Evolutionary conservation across 306 rosid genomes (phyloP).

Genomic region (Prunus mira): DNA sequence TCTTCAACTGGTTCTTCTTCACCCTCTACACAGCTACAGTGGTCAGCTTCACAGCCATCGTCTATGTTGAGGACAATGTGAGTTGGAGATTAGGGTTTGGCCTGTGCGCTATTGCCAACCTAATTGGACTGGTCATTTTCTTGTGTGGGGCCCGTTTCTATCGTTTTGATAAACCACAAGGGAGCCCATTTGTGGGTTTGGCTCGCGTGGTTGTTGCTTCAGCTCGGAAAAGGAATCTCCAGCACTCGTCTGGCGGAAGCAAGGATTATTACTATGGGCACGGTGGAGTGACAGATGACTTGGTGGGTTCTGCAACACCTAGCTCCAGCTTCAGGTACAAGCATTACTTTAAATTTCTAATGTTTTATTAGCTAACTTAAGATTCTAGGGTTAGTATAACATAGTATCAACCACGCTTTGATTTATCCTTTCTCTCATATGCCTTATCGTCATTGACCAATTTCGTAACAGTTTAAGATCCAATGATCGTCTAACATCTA

Average conservation of each 20-base stretch:
- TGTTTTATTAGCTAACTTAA: no score
- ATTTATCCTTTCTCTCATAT: no score
- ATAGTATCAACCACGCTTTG: no score
- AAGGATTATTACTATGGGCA: slow-evolving; percentile 27
- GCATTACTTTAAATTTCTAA: background rate
- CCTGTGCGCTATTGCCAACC: slow-evolving; percentile 25
- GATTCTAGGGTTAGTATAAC: no score
- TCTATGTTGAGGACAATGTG: slow-evolving; percentile 43
- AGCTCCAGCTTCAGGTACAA: slow-evolving; percentile 44
- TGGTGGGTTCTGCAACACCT: slow-evolving; percentile 18
- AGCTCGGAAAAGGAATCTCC: slow-evolving; percentile 32
- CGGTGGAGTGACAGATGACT: slow-evolving; percentile 4
- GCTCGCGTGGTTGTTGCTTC: slow-evolving; percentile 44
- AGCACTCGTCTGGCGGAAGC: slow-evolving; percentile 13
- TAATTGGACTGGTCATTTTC: slow-evolving; percentile 24
- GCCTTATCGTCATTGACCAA: no score
- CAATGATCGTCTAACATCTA: no score
- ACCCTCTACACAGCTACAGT: slow-evolving; percentile 14
- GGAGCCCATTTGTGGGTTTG: slow-evolving; percentile 34
- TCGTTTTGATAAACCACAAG: slow-evolving; percentile 20
- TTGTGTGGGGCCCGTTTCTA: slow-evolving; percentile 38
- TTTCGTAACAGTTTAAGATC: no score
- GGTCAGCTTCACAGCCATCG: slow-evolving; percentile 21
- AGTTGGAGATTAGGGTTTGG: slow-evolving; percentile 49
- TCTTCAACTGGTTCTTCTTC: slow-evolving; percentile 54